Evolutionary conservation across 192 early-diverging fungal genomes (phyloP).

Genomic region (Backusella sp.): DNA sequence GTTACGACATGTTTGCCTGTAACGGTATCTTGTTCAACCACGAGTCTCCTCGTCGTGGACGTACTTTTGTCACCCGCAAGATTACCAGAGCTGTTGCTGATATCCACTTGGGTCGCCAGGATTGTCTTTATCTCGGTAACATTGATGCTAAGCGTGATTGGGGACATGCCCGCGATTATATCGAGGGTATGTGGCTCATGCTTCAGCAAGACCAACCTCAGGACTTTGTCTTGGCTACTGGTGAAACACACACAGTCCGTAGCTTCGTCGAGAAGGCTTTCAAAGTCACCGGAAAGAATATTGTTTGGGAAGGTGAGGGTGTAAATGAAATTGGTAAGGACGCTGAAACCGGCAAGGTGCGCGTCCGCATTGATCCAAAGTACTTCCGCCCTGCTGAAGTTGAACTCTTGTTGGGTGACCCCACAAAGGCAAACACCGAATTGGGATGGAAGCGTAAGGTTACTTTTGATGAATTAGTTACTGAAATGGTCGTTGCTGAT

Average conservation of each 20-base stretch:
- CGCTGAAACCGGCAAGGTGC: constrained; percentile 46
- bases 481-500: constrained; percentile 67
- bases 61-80: constrained; percentile 78
- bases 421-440: constrained; percentile 63
- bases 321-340: constrained; percentile 62
- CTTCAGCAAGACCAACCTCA: constrained; percentile 71
- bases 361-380: constrained; percentile 65
- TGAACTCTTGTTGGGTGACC: constrained; percentile 70
- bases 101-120: constrained; percentile 64
- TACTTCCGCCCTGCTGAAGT: constrained; percentile 84
- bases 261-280: constrained; percentile 79
- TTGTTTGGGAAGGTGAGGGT: constrained; percentile 67
- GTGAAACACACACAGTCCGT: constrained; percentile 78
- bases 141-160: constrained; percentile 80
- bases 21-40: constrained; percentile 81
- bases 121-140: constrained; percentile 74
- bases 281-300: constrained; percentile 53
- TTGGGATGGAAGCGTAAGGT: constrained; percentile 72
- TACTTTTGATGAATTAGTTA: constrained; percentile 64
- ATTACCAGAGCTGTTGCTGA: constrained; percentile 75
- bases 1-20: constrained; percentile 77
- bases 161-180: constrained; percentile 80
- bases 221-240: constrained; percentile 77
- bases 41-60: constrained; percentile 72
- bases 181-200: constrained; percentile 82